Base-by-base conservation (phyloP, 331 rosid species). In the Malus hybrid region DNA sequence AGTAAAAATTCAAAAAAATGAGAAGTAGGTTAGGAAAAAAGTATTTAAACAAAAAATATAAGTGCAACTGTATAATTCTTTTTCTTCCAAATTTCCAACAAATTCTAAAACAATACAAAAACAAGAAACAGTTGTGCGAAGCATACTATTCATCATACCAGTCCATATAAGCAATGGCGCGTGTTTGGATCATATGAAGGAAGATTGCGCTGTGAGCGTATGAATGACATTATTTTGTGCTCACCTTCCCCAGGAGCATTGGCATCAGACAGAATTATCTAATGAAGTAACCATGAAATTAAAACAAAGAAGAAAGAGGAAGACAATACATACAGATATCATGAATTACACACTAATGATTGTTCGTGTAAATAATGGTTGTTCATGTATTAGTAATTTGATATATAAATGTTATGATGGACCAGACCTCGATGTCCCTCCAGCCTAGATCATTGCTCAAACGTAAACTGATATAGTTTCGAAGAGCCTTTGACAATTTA, bases 181-280 rank as follows among this genome's bases (percentile, higher is more conserved):
- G 89, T 88, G 27, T 86, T 88, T 7, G 91, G 90, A 82, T 88
- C 34, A 64, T 86, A 85, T 0, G 19, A 72, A 4, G 81, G 68
- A 24, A 83, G 81, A 9, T n/a, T 56, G 4, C 91, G 84, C 55
- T 86, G 90, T 14, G 28, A 57, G 1, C 91, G 79, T 11, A 90
- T 77, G 66, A 74, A 88, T 0, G 86, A 70, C 77, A 85, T 83
- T 1, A 90, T 73, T 61, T 90, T 90, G 36, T 88, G 96, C 33
- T 88, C 96, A 3, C 93, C 96, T 81, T 88, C 93, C 1, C 93
- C 96, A 16, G 93, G 88, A 76, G 84, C 93, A 80, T 82, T 90
- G 34, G 93, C 76, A 78, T 88, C 69, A 79, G 85, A 79, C 7
- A 79, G 71, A 46, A 79, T 73, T 10, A 79, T 75, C 83, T 72